Percentiles rank a stretch among this genome's conserved stretches.
Conservation (phyloP, 1,284 basidiomycete genomes). For the Puccinia coronata region DNA sequence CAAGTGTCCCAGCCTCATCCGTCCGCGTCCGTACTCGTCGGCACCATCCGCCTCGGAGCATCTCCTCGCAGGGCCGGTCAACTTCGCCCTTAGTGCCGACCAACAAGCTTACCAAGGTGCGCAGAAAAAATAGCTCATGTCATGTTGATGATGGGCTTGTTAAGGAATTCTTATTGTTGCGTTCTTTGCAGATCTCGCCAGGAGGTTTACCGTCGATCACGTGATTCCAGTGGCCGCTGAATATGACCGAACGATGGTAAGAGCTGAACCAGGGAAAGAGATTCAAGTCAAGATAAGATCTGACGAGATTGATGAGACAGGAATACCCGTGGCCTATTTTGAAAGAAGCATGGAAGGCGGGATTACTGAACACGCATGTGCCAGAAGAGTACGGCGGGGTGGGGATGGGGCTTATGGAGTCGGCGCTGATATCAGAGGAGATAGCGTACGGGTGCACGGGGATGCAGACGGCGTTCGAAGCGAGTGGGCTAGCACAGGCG, state of each 20-base stretch:
- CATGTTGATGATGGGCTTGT: too few relatives aligned
- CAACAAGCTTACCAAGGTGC: conserved; percentile 49
- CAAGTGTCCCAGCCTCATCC: not conserved
- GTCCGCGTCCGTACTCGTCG: conserved; percentile 17
- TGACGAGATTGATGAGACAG: conserved; percentile 51
- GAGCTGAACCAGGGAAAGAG: conserved; percentile 49
- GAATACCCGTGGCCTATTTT: conserved; percentile 64
- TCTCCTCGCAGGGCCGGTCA: conserved; percentile 35
- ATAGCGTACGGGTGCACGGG: conserved; percentile 65
- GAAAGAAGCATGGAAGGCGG: conserved; percentile 63
- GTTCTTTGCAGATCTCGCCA: conserved; percentile 61
- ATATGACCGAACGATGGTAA: conserved; percentile 61
- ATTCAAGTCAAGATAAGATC: not conserved
- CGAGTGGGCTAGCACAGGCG: conserved; percentile 64
- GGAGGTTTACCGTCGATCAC: conserved; percentile 62
- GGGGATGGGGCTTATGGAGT: conserved; percentile 62
- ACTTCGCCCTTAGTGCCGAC: conserved; percentile 42
- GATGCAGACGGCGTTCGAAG: conserved; percentile 63
- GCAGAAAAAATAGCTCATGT: not conserved
- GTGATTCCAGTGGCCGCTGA: conserved; percentile 63
- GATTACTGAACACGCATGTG: conserved; percentile 62
- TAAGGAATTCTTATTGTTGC: too few relatives aligned
- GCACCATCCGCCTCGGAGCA: conserved; percentile 19
- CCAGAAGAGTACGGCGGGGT: conserved; percentile 64
- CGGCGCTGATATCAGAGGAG: conserved; percentile 61